Evolutionary conservation across 768 basidiomycete species (phyloP), one percentile per base, ranked within the genome.

Genomic region (Crassisporium funariophilum): DNA sequence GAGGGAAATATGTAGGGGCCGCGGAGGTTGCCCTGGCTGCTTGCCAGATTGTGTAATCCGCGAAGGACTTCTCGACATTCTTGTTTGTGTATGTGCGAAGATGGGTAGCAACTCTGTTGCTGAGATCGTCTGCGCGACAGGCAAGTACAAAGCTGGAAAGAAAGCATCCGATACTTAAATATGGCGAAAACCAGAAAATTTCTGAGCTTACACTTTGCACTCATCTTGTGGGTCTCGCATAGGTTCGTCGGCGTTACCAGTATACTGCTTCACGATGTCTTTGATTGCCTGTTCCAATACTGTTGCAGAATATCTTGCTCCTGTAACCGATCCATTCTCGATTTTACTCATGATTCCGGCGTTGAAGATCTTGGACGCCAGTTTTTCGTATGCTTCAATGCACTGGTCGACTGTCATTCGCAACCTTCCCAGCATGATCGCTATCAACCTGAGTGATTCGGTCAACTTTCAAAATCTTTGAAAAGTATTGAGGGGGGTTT

Each of bases 361-460:
- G 4, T 48, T 46, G 48, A 72, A 72, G 4, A 72, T 64, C n/a
- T 58, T 47, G 21, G 54, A 55, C 7, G 67, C 54, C 5, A 73
- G 41, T 7, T 36, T 41, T 4, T 49, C 44, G 37, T 70, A 73
- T 9, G 43, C 57, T 2, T 52, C 35, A 29, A 65, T 65, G 46
- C 66, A 68, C 37, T 73, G 58, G 15, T 63, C 54, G n/a, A 73
- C 49, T 1, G 66, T 34, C 65, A 70, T 68, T 12, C 59, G 62
- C 8, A 72, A 61, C 5, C 70, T 59, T 8, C 71, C 69, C 6
- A 71, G 61, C 68, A 71, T 70, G 12, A 71, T 57, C 2, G 68
- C 68, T 15, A 70, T 70, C 10, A 71, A 35, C 3, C 64, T 65
- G 17, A 23, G 24, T 29, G 16, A 22, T n/a, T n/a, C n/a, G n/a